phyloP scores from a whole-genome alignment of 768 basidiomycete species.

The Boletus tomentosulus region DNA sequence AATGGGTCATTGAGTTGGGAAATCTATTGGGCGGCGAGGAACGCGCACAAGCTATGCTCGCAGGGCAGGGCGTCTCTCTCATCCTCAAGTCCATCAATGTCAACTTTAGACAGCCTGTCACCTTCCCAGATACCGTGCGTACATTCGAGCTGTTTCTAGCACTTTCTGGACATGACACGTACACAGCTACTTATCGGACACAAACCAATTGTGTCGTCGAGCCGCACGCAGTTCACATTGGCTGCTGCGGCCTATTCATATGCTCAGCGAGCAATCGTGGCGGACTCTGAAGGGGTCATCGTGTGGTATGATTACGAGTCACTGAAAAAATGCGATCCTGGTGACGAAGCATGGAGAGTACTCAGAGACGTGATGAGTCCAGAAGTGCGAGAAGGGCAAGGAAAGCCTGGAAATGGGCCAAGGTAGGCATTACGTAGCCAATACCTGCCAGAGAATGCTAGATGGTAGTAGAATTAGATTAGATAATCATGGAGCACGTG shows the following conservation, averaged over 20 bases:
- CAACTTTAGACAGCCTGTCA: conserved; percentile 66
- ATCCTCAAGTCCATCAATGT: conserved; percentile 71
- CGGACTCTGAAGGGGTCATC: conserved; percentile 57
- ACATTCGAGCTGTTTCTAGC: neutral
- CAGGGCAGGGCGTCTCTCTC: conserved; percentile 61
- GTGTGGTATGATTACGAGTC: conserved; percentile 80
- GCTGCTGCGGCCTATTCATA: conserved; percentile 61
- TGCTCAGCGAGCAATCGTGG: conserved; percentile 56
- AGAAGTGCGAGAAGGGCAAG: conserved; percentile 17
- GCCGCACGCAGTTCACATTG: conserved; percentile 45
- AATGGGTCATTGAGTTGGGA: conserved; percentile 60
- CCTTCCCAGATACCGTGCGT: conserved; percentile 71
- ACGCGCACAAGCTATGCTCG: conserved; percentile 53
- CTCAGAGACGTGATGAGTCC: conserved; percentile 20
- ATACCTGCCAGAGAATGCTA: neutral
- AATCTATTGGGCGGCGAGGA: conserved; percentile 55
- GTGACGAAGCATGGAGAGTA: conserved; percentile 41
- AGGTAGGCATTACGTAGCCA: neutral
- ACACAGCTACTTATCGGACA: conserved; percentile 62
- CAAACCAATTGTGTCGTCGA: conserved; percentile 40
- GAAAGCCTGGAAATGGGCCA: neutral
- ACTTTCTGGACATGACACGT: neutral
- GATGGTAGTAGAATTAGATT: conserved; percentile 6
- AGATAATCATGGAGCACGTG: conserved; percentile 7
- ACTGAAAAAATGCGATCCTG: conserved; percentile 61